Conservation (phyloP, 305 asterid genomes). For the Fraxinus angustifolia region DNA sequence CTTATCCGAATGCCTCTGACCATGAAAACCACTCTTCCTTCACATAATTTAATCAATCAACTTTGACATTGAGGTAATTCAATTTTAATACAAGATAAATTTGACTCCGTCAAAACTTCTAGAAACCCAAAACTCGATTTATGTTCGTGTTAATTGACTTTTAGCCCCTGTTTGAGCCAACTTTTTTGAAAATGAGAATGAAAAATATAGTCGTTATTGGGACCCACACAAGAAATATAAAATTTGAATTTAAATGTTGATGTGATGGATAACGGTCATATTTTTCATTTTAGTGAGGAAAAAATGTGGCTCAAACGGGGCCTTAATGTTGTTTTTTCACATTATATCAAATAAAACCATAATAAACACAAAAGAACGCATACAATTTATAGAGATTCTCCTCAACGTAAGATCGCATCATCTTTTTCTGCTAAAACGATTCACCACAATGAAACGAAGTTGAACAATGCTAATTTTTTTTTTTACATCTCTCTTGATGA, state of each 20-base stretch:
- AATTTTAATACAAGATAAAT: neutral
- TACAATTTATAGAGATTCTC: neutral
- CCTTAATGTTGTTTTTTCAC: no score
- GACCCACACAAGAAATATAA: no score
- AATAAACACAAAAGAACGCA: neutral
- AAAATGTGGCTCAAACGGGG: no score
- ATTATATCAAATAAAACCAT: no score
- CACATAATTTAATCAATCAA: neutral
- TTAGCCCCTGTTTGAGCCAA: no score
- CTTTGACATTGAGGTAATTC: neutral
- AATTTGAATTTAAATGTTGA: no score
- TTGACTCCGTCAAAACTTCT: neutral
- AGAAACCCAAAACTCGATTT: neutral
- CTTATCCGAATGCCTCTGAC: neutral
- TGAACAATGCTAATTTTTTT: neutral
- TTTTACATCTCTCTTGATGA: neutral
- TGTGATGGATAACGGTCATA: no score
- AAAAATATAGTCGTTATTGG: no score
- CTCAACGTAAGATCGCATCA: no score
- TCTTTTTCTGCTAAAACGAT: neutral
- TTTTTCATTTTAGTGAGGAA: no score
- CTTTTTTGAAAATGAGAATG: no score
- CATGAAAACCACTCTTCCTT: neutral
- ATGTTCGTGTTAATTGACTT: neutral
- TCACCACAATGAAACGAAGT: neutral